A percentile compares a stretch with the other conserved stretches of the same genome.
These are phyloP conservation scores for Citrus inodora DNA, from an alignment of 345 rosid species.

Conservation along the genomic window DNA sequence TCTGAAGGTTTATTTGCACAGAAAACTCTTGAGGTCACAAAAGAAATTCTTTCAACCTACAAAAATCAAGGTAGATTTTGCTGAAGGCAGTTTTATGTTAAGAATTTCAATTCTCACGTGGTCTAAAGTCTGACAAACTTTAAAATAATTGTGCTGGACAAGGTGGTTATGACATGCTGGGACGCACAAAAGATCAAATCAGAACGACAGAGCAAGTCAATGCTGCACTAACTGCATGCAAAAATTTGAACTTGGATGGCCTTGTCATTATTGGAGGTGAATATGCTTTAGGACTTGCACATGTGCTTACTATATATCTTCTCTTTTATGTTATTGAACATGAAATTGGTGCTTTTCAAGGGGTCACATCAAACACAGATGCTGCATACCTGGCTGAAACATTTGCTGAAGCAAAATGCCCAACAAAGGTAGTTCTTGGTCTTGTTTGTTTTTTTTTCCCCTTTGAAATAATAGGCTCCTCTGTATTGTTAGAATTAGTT, in stretches of 20 bases:
- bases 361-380: constrained; percentile 94
- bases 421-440: constrained; percentile 63
- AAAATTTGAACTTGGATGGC: constrained; percentile 84
- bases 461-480: background rate
- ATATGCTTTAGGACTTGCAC: background rate
- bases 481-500: background rate
- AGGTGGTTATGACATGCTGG: constrained; percentile 98
- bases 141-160: constrained; percentile 12
- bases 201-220: constrained; percentile 95
- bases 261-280: constrained; percentile 97
- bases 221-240: constrained; percentile 79
- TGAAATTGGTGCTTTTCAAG: constrained; percentile 37
- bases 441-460: background rate
- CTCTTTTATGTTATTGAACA: constrained; percentile 10
- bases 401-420: constrained; percentile 82
- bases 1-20: constrained; percentile 97
- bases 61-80: constrained; percentile 81
- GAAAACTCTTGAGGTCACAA: constrained; percentile 81
- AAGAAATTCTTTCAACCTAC: constrained; percentile 75
- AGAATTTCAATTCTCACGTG: constrained; percentile 11
- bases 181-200: constrained; percentile 97
- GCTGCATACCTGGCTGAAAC: constrained; percentile 99
- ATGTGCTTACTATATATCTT: background rate
- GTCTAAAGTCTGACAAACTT: constrained; percentile 11
- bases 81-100: constrained; percentile 1